Evolutionary conservation across 352 stramenopile species (phyloP), one percentile per base, ranked within the genome.

Genomic region (Pythium graminicola): DNA sequence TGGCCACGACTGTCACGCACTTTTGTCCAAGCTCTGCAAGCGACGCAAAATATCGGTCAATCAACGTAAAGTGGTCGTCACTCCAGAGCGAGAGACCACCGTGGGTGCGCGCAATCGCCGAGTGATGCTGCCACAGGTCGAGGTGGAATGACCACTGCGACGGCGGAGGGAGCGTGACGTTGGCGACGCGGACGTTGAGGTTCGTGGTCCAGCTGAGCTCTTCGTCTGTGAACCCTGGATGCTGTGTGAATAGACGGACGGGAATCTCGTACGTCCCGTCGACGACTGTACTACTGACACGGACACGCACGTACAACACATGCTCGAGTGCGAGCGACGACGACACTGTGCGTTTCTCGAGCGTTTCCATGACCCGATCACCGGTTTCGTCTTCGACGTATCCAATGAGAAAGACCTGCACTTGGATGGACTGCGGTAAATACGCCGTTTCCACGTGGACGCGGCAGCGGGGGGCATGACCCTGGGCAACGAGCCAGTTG

Each of bases 41-140:
- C n/a, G 57, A 64, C 0, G 49, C 43, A 49, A 89, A 69, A 49
- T 90, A 89, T 22, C 65, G 62, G 57, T 84, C 74, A 28, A 90
- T 85, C 1, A 90, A 44, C 46, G 68, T 54, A 38, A 90, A 89
- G 50, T 90, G 80, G 0, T 57, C 50, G n/a, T 79, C 68, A 50
- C 76, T 85, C 80, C 80, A 90, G 23, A 89, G 53, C 19, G 65
- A 26, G 9, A 68, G 73, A 26, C 36, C 36, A 1, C 57, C 47
- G 54, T 90, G 77, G 6, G 55, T 64, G 14, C 77, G 67, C 1
- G 77, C 80, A 23, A 91, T 64, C 0, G 77, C 76, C 26, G 72
- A 77, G 48, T 73, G 69, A 44, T 91, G 80, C 49, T 91, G 80
- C 80, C 80, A 90, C 14, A 90, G 57, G 59, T 91, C 80, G 49